Base-by-base conservation (phyloP, 2,329 filamentous ascomycete genomes). In the Scytalidium sp. region DNA sequence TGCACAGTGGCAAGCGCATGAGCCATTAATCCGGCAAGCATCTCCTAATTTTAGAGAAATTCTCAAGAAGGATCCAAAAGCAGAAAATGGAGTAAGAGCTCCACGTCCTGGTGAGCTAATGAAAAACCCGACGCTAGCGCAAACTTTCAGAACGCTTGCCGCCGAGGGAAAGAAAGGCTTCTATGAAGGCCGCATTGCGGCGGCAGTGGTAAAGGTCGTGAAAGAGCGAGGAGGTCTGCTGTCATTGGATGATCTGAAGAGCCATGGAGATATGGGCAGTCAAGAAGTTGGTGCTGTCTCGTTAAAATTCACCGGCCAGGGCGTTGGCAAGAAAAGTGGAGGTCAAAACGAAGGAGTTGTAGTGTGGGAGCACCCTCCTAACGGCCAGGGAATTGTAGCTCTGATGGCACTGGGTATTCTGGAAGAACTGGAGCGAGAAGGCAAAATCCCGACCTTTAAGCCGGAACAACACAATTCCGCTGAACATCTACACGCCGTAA, bases 311-410 rank as follows among this genome's bases (percentile, higher is more conserved):
- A 78, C 74, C 0, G 86, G 87, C 8, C 87, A 90, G 60, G 74
- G 75, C 17, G 73, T 83, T 19, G 73, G 66, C 2, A 69, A 76
- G 46, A 1, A 75, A 78, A 36, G 66, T 65, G 8, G 55, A 69
- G 39, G 70, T 71, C 46, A 70, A 73, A 8, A 67, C 74, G 32
- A 71, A 70, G 83, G 84, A 9, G 79, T 97, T 40, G 85, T 95
- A 63, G 74, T 99, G 1, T 97, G 93, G 93, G 94, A 99, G 64
- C 93, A 97, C 64, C 92, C 93, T 27, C 94, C 94, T 8, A 97
- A 97, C 61, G 92, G 94, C 0, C 94, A 97, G 70, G 94, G 94
- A 2, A 92, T 97, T 56, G 89, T 97, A 2, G 94, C 94, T 0
- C 74, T 97, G 25, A 96, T 97, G 86, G 89, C 94, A 0, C 75